phyloP scores from a whole-genome alignment of 495 filamentous ascomycete genomes.

The Aspergillus homomorphus region DNA sequence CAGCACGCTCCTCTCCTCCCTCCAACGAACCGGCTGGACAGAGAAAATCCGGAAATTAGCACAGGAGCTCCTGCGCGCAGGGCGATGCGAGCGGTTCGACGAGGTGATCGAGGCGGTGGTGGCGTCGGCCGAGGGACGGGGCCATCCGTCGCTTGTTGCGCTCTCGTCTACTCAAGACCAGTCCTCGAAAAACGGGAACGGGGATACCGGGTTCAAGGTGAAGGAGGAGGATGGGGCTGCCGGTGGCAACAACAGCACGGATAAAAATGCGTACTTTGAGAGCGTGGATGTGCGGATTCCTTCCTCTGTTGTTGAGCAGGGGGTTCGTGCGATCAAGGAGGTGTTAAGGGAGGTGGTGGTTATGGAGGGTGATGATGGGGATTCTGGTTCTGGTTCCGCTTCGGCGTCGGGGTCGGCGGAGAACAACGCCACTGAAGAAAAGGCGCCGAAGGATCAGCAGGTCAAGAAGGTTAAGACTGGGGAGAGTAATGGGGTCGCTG shows the following conservation, averaged over 20 bases:
- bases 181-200: too few species aligned
- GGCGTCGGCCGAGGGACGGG: conserved; percentile 39
- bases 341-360: conserved; percentile 48
- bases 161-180: too few species aligned
- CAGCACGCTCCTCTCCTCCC: conserved; percentile 38
- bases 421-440: conserved; percentile 30
- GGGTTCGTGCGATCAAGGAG: conserved; percentile 45
- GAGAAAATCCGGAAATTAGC: conserved; percentile 39
- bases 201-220: conserved; percentile 10
- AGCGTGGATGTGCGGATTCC: conserved; percentile 44
- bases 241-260: conserved; percentile 18
- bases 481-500: conserved; percentile 16
- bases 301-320: conserved; percentile 42
- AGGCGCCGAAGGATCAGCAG: neutral
- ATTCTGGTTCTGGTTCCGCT: too few species aligned
- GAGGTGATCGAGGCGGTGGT: conserved; percentile 45
- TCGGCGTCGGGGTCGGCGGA: conserved; percentile 17
- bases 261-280: conserved; percentile 32
- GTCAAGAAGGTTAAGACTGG: conserved; percentile 9
- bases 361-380: conserved; percentile 38
- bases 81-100: conserved; percentile 47
- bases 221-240: conserved; percentile 11
- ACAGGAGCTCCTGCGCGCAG: conserved; percentile 44
- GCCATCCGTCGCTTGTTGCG: conserved; percentile 29
- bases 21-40: conserved; percentile 44